Percentiles rank a stretch among this genome's conserved stretches.
phyloP scores from a whole-genome alignment of 371 early-diverging fungal genomes.

The Zychaea mexicana region DNA sequence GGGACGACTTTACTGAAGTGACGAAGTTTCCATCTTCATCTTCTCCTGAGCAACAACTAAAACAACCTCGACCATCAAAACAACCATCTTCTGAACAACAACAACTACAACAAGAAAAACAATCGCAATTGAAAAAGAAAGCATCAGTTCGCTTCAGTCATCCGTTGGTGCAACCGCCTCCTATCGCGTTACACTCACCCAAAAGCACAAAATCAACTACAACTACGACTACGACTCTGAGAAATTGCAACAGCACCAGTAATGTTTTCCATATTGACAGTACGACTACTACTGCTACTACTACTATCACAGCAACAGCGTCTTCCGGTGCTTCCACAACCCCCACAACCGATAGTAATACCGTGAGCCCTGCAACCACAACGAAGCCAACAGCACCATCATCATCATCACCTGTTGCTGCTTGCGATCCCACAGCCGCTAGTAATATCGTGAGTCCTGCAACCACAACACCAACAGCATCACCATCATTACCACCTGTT shows the following conservation, averaged over 20 bases:
- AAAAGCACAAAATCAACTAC: background rate
- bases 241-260: no score
- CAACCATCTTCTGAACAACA: background rate
- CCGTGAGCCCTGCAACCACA: no score
- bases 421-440: no score
- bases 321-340: no score
- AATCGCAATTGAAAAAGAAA: background rate
- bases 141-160: background rate
- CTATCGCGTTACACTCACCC: background rate
- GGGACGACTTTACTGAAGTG: background rate
- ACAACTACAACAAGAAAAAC: background rate
- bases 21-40: background rate
- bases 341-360: no score
- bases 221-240: background rate
- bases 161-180: background rate
- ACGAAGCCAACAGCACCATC: no score
- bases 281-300: no score
- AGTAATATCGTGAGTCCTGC: no score
- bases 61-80: background rate
- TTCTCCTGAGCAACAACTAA: background rate
- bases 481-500: no score
- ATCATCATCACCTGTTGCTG: no score
- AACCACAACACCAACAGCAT: conserved; percentile 3
- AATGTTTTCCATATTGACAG: no score
- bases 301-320: no score